These are phyloP conservation scores for Aspergillus sp. DNA, from an alignment of 2,329 filamentous ascomycete genomes.

Conservation along the genomic window DNA sequence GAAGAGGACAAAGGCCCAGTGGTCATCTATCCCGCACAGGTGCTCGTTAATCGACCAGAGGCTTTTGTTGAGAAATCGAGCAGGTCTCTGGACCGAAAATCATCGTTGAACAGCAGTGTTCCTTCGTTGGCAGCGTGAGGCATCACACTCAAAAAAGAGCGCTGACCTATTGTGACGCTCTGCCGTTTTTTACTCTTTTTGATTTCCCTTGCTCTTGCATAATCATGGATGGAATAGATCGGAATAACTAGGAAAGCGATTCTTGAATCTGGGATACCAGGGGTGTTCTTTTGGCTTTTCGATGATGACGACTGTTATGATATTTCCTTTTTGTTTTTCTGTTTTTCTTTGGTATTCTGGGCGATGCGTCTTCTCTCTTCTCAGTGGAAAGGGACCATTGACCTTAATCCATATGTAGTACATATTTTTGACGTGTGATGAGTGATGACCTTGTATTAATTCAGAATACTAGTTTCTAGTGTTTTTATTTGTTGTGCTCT, in stretches of 20 bases:
- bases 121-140: constrained; percentile 39
- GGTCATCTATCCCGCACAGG: constrained; percentile 90
- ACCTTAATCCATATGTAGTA: constrained; percentile 18
- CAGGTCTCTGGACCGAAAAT: constrained; percentile 36
- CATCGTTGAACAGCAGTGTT: constrained; percentile 36
- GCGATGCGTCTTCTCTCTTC: constrained; percentile 4
- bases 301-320: neutral
- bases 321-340: constrained; percentile 4
- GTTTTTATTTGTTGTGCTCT: neutral
- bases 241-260: neutral
- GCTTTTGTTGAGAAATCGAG: constrained; percentile 31
- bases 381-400: neutral
- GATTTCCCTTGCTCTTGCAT: neutral
- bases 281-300: too few relatives aligned
- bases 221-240: neutral
- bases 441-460: constrained; percentile 16
- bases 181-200: constrained; percentile 8
- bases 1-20: constrained; percentile 89
- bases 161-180: constrained; percentile 11
- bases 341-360: constrained; percentile 6
- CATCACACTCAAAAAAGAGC: constrained; percentile 28
- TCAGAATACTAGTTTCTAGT: neutral
- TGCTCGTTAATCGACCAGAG: constrained; percentile 61
- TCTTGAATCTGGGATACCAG: too few relatives aligned
- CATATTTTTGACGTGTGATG: constrained; percentile 22